Evolutionary conservation across 2,329 filamentous ascomycete species (phyloP).

Genomic region (Juglanconis sp.): DNA sequence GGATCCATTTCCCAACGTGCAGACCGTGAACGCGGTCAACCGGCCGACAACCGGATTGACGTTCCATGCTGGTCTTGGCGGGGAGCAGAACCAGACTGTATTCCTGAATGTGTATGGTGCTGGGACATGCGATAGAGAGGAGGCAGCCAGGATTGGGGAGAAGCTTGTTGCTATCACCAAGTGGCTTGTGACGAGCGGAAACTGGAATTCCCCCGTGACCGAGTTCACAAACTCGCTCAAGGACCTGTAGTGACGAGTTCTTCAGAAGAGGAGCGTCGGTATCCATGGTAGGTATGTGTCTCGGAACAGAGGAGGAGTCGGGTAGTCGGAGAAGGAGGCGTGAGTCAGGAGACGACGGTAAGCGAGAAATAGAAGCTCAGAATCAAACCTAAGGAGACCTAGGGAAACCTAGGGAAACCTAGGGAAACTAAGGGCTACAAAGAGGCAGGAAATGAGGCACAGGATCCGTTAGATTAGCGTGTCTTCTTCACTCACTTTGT

Average conservation of each 20-base stretch:
- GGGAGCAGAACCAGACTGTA: slow-evolving; percentile 4
- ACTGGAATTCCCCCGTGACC: slow-evolving; percentile 4
- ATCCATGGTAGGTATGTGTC: no score
- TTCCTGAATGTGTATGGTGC: slow-evolving; percentile 13
- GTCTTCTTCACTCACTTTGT: no score
- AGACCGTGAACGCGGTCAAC: slow-evolving; percentile 11
- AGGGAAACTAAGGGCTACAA: no score
- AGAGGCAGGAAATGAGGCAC: no score
- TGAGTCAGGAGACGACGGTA: no score
- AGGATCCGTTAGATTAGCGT: no score
- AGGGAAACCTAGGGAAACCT: no score
- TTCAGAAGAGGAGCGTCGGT: no score
- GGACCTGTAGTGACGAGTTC: neutral
- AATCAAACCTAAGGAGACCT: no score
- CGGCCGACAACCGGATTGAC: slow-evolving; percentile 9
- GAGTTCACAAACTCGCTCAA: neutral
- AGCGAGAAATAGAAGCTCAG: no score
- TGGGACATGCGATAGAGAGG: neutral
- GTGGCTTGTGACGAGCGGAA: slow-evolving; percentile 5
- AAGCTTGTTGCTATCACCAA: slow-evolving; percentile 10
- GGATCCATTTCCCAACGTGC: slow-evolving; percentile 13
- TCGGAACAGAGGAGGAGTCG: no score
- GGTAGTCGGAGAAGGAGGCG: no score
- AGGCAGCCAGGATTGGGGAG: slow-evolving; percentile 1
- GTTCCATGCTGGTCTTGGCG: slow-evolving; percentile 9